Evolutionary conservation across 352 stramenopile genomes (phyloP).

Genomic region (Peronospora belbahrii): DNA sequence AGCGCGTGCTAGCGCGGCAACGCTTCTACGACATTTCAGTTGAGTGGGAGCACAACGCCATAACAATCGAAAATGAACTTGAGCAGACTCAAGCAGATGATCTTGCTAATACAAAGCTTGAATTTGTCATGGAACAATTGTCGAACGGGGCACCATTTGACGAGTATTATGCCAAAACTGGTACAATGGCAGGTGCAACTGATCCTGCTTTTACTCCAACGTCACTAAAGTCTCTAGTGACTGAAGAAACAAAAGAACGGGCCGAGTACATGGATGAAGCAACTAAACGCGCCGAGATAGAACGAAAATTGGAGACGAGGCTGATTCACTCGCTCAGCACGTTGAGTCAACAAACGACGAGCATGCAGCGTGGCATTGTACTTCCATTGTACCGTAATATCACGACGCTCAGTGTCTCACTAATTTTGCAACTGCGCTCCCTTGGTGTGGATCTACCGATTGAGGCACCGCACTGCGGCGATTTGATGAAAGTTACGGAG

Average conservation of each 20-base stretch:
- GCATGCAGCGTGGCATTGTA: slow-evolving; percentile 38
- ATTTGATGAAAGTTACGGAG: slow-evolving; percentile 36
- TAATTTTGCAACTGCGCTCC: slow-evolving; percentile 52
- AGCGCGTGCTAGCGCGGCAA: slow-evolving; percentile 1
- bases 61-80: slow-evolving; percentile 17
- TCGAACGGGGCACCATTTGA: slow-evolving; percentile 9
- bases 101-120: slow-evolving; percentile 10
- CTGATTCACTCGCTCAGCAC: slow-evolving; percentile 26
- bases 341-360: slow-evolving; percentile 18
- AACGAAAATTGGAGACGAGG: slow-evolving; percentile 25
- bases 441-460: slow-evolving; percentile 46
- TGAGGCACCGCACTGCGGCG: slow-evolving; percentile 60
- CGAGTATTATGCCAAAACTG: slow-evolving; percentile 4
- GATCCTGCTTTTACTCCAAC: not conserved
- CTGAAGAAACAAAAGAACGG: slow-evolving; percentile 10
- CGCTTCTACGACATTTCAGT: slow-evolving; percentile 8
- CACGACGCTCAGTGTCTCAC: slow-evolving; percentile 45
- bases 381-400: slow-evolving; percentile 57
- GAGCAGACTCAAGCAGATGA: slow-evolving; percentile 16
- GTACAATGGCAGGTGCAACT: not conserved
- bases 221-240: not conserved
- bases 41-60: slow-evolving; percentile 15
- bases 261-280: slow-evolving; percentile 13
- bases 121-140: slow-evolving; percentile 14
- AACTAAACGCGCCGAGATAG: slow-evolving; percentile 13